phyloP scores from a whole-genome alignment of 202 grass and related monocot species.

The Setaria italica region DNA sequence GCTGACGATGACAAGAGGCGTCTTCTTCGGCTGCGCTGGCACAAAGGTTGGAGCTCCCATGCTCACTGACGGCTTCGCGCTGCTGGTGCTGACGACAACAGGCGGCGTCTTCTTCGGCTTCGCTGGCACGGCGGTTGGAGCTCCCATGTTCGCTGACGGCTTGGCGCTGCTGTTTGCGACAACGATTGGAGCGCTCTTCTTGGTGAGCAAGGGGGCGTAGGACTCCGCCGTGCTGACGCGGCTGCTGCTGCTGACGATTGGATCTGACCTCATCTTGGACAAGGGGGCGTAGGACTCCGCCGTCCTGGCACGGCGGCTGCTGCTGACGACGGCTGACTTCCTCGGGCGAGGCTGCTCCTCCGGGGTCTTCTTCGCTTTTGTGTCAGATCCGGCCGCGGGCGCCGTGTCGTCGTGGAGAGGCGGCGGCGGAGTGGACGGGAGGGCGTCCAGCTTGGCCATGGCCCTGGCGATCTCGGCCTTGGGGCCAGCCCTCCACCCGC shows the following conservation, averaged over 20 bases:
- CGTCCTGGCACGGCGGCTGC: no score
- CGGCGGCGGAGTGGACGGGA: not conserved
- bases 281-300: no score
- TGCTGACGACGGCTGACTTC: not conserved
- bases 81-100: not conserved
- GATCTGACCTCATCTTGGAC: no score
- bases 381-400: not conserved
- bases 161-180: no score
- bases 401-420: not conserved
- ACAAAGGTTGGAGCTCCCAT: no score
- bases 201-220: no score
- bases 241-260: no score
- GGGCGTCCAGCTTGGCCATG: not conserved
- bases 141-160: no score
- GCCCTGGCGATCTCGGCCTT: not conserved
- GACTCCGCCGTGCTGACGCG: no score
- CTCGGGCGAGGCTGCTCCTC: not conserved
- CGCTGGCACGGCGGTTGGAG: no score
- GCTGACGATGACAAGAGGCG: not conserved
- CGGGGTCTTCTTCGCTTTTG: not conserved
- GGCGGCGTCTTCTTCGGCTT: not conserved
- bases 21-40: not conserved
- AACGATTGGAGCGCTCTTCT: no score
- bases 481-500: not conserved
- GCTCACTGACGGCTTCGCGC: no score